A percentile compares a stretch with the other conserved stretches of the same genome.
Evolutionary conservation across 2,329 filamentous ascomycete genomes (phyloP).

Genomic region (Cladorrhinum sp.): DNA sequence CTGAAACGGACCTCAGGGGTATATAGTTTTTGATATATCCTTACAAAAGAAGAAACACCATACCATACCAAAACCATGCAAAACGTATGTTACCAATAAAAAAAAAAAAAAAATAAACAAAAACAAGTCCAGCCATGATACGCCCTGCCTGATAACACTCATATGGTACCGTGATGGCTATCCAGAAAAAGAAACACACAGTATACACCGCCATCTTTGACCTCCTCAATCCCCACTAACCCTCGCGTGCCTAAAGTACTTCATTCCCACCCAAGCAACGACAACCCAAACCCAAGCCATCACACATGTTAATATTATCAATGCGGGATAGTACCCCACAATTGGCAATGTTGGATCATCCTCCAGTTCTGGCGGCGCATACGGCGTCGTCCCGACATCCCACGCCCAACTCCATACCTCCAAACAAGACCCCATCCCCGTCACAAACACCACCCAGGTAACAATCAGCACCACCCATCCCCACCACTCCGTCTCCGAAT

Average conservation of each 20-base stretch:
- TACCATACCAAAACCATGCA: too few relatives aligned
- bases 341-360: slow-evolving; percentile 94
- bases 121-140: too few relatives aligned
- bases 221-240: slow-evolving; percentile 60
- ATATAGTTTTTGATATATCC: too few relatives aligned
- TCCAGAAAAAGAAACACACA: too few relatives aligned
- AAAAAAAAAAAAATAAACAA: too few relatives aligned
- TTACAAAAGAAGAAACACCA: too few relatives aligned
- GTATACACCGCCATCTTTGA: too few relatives aligned
- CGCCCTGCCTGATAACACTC: too few relatives aligned
- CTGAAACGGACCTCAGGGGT: too few relatives aligned
- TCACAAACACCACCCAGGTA: slow-evolving; percentile 94
- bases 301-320: slow-evolving; percentile 88
- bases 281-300: slow-evolving; percentile 99
- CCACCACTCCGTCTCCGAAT: slow-evolving; percentile 96
- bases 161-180: too few relatives aligned
- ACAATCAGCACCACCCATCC: slow-evolving; percentile 88
- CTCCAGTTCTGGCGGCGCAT: slow-evolving; percentile 90
- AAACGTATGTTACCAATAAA: too few relatives aligned
- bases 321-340: slow-evolving; percentile 91
- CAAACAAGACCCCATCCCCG: slow-evolving; percentile 93
- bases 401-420: slow-evolving; percentile 98
- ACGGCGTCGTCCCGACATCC: slow-evolving; percentile 95
- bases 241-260: slow-evolving; percentile 97
- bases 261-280: slow-evolving; percentile 98